These are phyloP conservation scores for Penicillium sp. DNA, from an alignment of 2,329 filamentous ascomycete species.

Conservation along the genomic window DNA sequence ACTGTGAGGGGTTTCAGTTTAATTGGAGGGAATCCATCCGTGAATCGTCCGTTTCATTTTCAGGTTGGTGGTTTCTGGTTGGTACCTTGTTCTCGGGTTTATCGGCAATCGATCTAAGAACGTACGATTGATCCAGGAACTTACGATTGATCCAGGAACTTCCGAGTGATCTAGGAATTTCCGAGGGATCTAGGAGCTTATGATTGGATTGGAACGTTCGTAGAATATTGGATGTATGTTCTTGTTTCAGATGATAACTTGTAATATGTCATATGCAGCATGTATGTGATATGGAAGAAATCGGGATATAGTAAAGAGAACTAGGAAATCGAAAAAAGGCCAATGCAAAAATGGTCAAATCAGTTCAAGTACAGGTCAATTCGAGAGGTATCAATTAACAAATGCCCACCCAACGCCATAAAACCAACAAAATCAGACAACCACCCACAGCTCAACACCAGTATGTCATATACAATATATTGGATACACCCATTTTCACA, in stretches of 20 bases:
- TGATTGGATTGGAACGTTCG: too few species aligned
- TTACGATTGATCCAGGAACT: too few species aligned
- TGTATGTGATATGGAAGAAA: neutral
- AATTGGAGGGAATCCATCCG: neutral
- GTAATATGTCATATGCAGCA: neutral
- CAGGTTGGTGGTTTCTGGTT: too few species aligned
- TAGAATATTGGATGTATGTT: too few species aligned
- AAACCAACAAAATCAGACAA: neutral
- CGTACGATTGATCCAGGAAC: too few species aligned
- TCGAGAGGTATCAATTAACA: constrained; percentile 8
- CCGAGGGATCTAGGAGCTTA: too few species aligned
- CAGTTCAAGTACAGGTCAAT: neutral
- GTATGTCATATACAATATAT: constrained; percentile 19
- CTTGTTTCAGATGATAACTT: neutral
- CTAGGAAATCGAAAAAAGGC: neutral
- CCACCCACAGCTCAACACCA: constrained; percentile 13
- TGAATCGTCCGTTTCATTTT: too few species aligned
- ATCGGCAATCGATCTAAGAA: too few species aligned
- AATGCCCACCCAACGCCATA: constrained; percentile 5
- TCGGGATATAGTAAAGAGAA: neutral
- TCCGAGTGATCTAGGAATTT: too few species aligned
- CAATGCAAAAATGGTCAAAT: neutral
- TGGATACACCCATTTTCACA: constrained; percentile 18
- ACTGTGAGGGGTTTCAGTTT: neutral
- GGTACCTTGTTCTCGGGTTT: too few species aligned